Evolutionary conservation across 805 yeast species (phyloP), one percentile per base, ranked within the genome.

Genomic region (Schizosaccharomyces cryophilus): DNA sequence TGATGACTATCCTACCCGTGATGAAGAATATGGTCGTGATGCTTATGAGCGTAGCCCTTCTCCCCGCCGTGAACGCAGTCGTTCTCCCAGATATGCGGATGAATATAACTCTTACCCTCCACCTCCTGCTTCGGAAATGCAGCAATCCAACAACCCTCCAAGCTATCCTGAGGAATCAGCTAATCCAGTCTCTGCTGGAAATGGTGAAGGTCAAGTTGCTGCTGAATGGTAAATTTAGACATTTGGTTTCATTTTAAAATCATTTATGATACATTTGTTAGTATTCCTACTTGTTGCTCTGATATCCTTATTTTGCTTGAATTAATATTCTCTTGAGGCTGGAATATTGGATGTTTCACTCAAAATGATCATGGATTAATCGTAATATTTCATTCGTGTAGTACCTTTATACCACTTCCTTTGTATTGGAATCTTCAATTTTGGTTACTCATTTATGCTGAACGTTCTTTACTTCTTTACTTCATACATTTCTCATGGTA

Each of bases 11-110:
- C 35, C 30, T 21, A 13, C 56, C 56, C 56, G 19, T 51, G 56
- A 21, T 45, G 51, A 45, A 19, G 51, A 45, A 24, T 45, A 45
- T 45, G 26, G 51, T 7, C 51, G 51, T 45, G 51, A 45, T 24
- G 51, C 51, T 54, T 61, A 61, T 42, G 62, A 64, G 11, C 54
- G 62, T 47, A 62, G 56, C 17, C 61, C 61, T 30, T 58, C 65
- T 7, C 61, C 63, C 21, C 61, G 63, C 17, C 64, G 63, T 35
- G 61, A 62, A 35, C 61, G 31, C 9, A 45, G 24, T 35, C 60
- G 60, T 26, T 55, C 45, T 7, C 51, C 5, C 61, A 35, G 35
- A 51, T 61, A 30, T 26, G 63, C 56, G 60, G 62, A 17, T 26
- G 61, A 60, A 3, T 61, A 21, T 17, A 21, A 61, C 48, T 47